Conservation (phyloP, 1,284 basidiomycete species). For the Golubevia sp. region DNA sequence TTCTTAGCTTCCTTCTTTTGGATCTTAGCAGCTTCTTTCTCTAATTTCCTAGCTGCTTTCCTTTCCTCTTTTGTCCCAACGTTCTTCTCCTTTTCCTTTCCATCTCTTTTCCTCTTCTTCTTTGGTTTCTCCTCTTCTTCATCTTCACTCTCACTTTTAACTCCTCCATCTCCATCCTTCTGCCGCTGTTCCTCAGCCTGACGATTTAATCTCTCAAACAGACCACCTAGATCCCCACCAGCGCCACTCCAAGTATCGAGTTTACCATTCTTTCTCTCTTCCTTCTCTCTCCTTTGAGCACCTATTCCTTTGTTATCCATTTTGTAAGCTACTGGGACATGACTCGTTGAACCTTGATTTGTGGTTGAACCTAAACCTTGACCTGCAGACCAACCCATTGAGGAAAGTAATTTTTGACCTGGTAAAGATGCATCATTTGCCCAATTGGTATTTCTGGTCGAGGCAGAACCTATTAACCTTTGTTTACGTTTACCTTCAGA, state of each 20-base stretch:
- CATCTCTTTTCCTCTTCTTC: slow-evolving; percentile 16
- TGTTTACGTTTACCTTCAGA: slow-evolving; percentile 50
- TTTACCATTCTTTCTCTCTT: slow-evolving; percentile 40
- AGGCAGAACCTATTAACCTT: slow-evolving; percentile 49
- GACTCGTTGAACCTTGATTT: slow-evolving; percentile 41
- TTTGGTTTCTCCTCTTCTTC: background rate
- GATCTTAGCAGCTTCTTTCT: slow-evolving; percentile 22
- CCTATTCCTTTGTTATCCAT: slow-evolving; percentile 61
- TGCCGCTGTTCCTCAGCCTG: background rate
- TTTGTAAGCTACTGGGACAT: slow-evolving; percentile 50
- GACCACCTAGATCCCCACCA: slow-evolving; percentile 48
- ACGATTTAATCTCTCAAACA: slow-evolving; percentile 54
- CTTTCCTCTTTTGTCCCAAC: slow-evolving; percentile 15
- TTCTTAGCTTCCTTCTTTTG: slow-evolving; percentile 9
- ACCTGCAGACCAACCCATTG: slow-evolving; percentile 57
- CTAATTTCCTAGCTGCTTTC: slow-evolving; percentile 4
- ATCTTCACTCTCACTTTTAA: slow-evolving; percentile 1
- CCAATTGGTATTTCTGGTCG: slow-evolving; percentile 49
- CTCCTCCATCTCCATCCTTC: slow-evolving; percentile 6
- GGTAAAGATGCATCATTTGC: slow-evolving; percentile 46
- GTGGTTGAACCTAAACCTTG: slow-evolving; percentile 39
- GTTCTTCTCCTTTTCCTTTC: slow-evolving; percentile 16
- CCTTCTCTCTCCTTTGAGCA: slow-evolving; percentile 46
- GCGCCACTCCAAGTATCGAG: slow-evolving; percentile 49
- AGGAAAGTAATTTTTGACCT: slow-evolving; percentile 54